Base-by-base conservation (phyloP, 257 asterid genomes). In the Verbena officinalis region DNA sequence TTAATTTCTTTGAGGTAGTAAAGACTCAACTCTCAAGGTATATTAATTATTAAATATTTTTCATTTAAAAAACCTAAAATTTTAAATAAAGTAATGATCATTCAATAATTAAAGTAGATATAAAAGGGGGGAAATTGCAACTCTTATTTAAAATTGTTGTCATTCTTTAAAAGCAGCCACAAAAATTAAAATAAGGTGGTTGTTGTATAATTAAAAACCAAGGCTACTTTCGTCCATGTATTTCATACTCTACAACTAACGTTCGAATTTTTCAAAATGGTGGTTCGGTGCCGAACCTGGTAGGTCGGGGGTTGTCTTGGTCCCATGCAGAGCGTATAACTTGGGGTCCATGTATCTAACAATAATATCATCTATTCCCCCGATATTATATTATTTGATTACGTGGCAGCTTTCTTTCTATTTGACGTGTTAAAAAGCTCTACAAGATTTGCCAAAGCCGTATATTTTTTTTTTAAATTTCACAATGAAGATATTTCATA, bases 181-280 rank as follows among this genome's bases (percentile, higher is more conserved):
- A 20, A 17, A 68, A 72, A 64, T 79, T 79, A 71, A 75, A 59
- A 60, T 19, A 65, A 42, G 72, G 74, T 73, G 46, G 80, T 68
- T 75, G 73, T 59, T 44, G 17, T 12, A 27, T 27, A 21, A 10
- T 44, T 54, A 42, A 69, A 44, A 65, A 14, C 24, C 42, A 40
- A 60, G 80, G 84, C 71, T 39, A 3, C 20, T 66, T 63, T 73
- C 66, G 86, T 70, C 77, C 17, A 59, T 49, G 24, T 7, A 14
- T 7, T 1, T 6, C 8, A 1, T 13, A 14, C 12, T 13, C 45
- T 34, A 30, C 23, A 34, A 49, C 70, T 74, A 89, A 90, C 95
- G 97, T 84, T 87, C 94, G 73, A 75, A 85, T 42, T 27, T 57
- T 90, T 90, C 91, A 85, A 90, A 87, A 70, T 53, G 3, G 40